Evolutionary conservation across 805 yeast species (phyloP), one percentile per base, ranked within the genome.

Genomic region (Torulaspora franciscae): DNA sequence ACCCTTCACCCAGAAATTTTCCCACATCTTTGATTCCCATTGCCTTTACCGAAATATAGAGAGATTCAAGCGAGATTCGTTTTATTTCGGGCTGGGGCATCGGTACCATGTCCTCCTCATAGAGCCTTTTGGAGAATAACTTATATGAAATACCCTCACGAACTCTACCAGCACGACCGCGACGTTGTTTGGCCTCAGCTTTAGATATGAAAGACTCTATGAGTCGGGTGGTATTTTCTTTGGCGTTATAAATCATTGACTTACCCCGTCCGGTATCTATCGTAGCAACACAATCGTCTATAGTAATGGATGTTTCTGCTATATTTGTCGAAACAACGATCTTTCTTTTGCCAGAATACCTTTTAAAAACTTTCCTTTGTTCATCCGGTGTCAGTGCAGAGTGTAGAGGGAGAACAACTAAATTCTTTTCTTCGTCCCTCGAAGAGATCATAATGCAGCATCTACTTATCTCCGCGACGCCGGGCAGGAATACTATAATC

Each of bases 81-180:
- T 80, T 79, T 42, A 91, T 91, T 60, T 91, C 99, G 0, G 99
- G 97, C 13, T 84, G 72, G 0, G 96, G 95, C 52, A 83, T 82
- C 1, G 74, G 70, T 11, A 75, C 67, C 91, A 89, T 84, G 17
- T 64, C 61, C 1, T 63, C 62, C 4, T 71, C 69, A 55, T 79
- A 79, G 0, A 86, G 75, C 2, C 76, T 76, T 42, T 69, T 67
- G 1, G 96, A 83, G 64, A 77, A 91, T 37, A 91, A 59, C 59
- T 85, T 89, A 65, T 80, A 91, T 50, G 97, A 89, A 10, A 71
- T 69, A 46, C 99, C 99, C 22, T 72, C 72, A 28, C 81, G 77
- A 9, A 91, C 88, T 76, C 99, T 90, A 51, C 99, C 99, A n/a
- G 97, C 91, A 71, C 99, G 85, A 62, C 99, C 99, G 63, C 96